Base-by-base conservation (phyloP, 495 filamentous ascomycete genomes). In the Xylaria castorea region DNA sequence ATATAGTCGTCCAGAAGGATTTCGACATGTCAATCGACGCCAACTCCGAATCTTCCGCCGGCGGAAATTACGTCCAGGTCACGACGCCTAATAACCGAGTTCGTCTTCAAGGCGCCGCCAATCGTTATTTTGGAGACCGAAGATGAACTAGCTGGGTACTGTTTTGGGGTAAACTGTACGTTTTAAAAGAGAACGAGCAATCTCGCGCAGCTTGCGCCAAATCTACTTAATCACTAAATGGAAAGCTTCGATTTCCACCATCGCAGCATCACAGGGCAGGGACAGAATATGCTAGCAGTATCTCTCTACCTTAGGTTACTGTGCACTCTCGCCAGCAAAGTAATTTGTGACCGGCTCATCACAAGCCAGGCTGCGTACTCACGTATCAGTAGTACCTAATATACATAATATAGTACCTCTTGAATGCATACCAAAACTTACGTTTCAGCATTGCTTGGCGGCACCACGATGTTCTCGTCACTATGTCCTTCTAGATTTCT, bases 1-100 rank as follows among this genome's bases (percentile, higher is more conserved):
- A 78, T 7, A 78, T 78, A 60, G 66, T 78, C 34, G 76, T 78
- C 30, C 70, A 75, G 61, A 78, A 71, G 65, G 76, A 76, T 64
- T 72, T 78, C 36, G 60, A 73, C 9, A 66, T 78, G 46, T 76
- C 75, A 22, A 74, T 78, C 40, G 70, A 79, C 38, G 18, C 63
- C 22, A 73, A 77, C n/a, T 69, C 64, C 16, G 7, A 75, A 44
- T 61, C 70, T 46, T 66, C 68, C n/a, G 36, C 68, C 44, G 20
- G 50, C 9, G 66, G 77, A 66, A 66, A 68, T 50, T 75, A 72
- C 51, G 70, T 75, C 40, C 74, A 68, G 58, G 69, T 77, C 30
- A 75, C 73, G 51, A 71, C 76, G n/a, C 46, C 64, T 11, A 68
- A 55, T n/a, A 68, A 68, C 51, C 71, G 57, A 46, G 51, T 65